Evolutionary conservation across 208 protist species (phyloP), one percentile per base, ranked within the genome.

Genomic region (Herpetomonas samuelpessoai): DNA sequence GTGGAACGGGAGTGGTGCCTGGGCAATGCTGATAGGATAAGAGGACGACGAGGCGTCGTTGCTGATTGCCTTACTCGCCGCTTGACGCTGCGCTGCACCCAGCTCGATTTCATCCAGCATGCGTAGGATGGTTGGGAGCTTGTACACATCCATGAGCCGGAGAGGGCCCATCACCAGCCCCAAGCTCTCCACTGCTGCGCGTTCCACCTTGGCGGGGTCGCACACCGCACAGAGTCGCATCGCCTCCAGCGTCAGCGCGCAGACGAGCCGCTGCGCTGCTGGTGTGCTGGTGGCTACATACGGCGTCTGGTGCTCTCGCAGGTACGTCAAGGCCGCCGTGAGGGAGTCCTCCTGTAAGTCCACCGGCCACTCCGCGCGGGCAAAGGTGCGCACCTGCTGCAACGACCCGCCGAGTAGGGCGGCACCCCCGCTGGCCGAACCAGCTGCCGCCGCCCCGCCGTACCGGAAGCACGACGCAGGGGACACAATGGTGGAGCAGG

Each of bases 321-420:
- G 59, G 60, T 88, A 88, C 6, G 77, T 58, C 21, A 83, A 50
- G 0, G 82, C 80, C 12, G 86, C 75, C 18, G 79, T 61, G 19
- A 85, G 39, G 7, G 70, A 75, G 59, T 79, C 76, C 24, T 79
- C 60, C 62, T 72, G 66, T 12, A 81, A 57, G 29, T 84, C 73
- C 7, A 29, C 25, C n/a, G 78, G 68, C 64, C 79, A 86, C 14
- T 60, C 59, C n/a, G 65, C 30, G 28, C 61, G 50, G 4, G 76
- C 57, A 68, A 77, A 89, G 26, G 84, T 53, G 16, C 77, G 76
- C 62, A 92, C 77, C 67, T 87, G 74, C 70, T 89, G 86, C 54
- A 89, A 54, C 47, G 60, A 74, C 12, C 9, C 35, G 9, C 35
- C 35, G 9, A 41, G 35, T 41, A 41, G 35, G 14, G 35, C 35